These are phyloP conservation scores for Cadophora sp. DNA, from an alignment of 2,329 filamentous ascomycete species.

Conservation along the genomic window DNA sequence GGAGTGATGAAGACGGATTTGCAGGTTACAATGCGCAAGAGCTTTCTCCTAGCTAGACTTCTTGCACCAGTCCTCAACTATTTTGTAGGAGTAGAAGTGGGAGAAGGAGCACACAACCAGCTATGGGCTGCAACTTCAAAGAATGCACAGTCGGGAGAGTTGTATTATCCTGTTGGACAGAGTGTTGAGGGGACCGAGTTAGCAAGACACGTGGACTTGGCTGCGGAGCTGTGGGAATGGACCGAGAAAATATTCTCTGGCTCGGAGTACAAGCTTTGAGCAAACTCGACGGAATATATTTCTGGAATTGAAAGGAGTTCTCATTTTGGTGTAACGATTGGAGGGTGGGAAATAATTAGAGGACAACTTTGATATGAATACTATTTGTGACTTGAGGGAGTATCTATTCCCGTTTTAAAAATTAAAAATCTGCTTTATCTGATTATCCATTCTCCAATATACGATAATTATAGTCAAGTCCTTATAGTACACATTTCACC, in stretches of 20 bases:
- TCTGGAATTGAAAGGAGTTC: no score
- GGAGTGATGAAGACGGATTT: slow-evolving; percentile 46
- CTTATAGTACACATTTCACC: no score
- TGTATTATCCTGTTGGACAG: slow-evolving; percentile 48
- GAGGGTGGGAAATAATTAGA: no score
- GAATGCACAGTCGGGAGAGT: slow-evolving; percentile 45
- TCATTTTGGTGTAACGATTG: no score
- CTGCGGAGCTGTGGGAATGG: slow-evolving; percentile 47
- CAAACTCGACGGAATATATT: no score
- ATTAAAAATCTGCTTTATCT: no score
- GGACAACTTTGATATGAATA: no score
- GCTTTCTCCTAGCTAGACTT: neutral
- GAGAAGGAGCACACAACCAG: slow-evolving; percentile 47
- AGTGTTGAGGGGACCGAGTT: slow-evolving; percentile 36
- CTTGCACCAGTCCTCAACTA: neutral
- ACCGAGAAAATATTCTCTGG: slow-evolving; percentile 44
- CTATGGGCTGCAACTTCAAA: slow-evolving; percentile 48
- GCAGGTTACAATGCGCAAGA: neutral
- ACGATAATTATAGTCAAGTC: no score
- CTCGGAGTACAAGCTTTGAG: neutral
- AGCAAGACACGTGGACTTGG: slow-evolving; percentile 42
- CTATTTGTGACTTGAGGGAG: no score
- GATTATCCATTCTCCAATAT: no score
- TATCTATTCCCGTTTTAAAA: no score
- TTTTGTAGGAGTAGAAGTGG: slow-evolving; percentile 29